These are phyloP conservation scores for Suillus lakei DNA, from an alignment of 768 basidiomycete species.

Conservation along the genomic window DNA sequence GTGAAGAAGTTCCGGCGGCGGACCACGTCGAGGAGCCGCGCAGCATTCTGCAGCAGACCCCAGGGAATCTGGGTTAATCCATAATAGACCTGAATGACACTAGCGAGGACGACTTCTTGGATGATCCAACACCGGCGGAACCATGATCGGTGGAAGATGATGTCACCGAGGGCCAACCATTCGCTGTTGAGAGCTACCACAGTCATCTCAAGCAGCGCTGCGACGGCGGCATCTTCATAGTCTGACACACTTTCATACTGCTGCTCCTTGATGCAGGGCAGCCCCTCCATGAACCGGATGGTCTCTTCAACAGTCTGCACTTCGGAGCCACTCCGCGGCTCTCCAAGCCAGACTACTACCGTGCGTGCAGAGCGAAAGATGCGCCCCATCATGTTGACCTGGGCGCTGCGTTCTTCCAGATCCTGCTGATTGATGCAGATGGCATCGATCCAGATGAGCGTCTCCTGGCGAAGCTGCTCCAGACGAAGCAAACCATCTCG, in stretches of 20 bases:
- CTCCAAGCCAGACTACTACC: conserved; percentile 13
- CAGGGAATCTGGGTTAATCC: background rate
- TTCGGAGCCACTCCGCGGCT: background rate
- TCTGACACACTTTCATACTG: background rate
- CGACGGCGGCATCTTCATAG: background rate
- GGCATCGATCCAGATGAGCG: conserved; percentile 12
- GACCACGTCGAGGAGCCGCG: background rate
- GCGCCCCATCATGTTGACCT: conserved; percentile 11
- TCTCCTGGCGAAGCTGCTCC: conserved; percentile 2
- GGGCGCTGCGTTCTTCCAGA: conserved; percentile 9
- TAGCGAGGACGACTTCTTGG: conserved; percentile 14
- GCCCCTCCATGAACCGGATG: background rate
- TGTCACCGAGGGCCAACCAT: conserved; percentile 6
- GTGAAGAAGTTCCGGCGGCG: background rate
- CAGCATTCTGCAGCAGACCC: background rate
- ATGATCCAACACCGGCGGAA: conserved; percentile 10
- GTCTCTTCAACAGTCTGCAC: background rate
- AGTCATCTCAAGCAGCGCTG: background rate
- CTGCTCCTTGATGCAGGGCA: background rate
- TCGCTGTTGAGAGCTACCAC: background rate
- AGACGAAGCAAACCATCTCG: background rate
- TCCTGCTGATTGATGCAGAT: conserved; percentile 15
- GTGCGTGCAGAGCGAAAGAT: conserved; percentile 8
- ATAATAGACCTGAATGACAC: background rate
- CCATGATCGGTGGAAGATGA: background rate